Evolutionary conservation across 2,329 filamentous ascomycete genomes (phyloP), one percentile per base, ranked within the genome.

Genomic region (Alternaria sp.): DNA sequence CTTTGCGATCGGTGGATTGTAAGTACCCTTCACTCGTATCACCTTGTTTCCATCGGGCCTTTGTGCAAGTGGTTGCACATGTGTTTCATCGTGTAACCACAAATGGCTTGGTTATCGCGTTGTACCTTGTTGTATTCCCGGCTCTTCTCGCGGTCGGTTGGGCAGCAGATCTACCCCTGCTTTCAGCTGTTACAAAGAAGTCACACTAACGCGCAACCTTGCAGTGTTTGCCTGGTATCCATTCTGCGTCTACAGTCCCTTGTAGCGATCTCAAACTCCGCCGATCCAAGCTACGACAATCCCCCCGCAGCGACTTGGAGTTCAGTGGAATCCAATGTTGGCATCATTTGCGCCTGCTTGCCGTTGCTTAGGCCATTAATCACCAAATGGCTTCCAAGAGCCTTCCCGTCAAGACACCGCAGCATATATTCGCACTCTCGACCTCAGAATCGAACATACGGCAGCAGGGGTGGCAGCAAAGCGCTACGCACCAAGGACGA

Each of bases 1-100:
- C 28, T 81, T 81, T 50, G 73, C 74, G 7, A 64, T 81, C 11
- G 80, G 79, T 28, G 73, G 74, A 28, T 79, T 81, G 80, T 81
- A 71, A 72, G 78, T 77, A 50, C 51, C 45, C 43, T 16, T 45
- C 36, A 22, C 10, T 20, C 11, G n/a, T 51, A n/a, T 20, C 22
- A 6, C 10, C 8, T 43, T 54, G 45, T 48, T 55, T 54, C 58
- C 10, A 14, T 32, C 34, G 28, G 34, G 43, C 52, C 48, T 20
- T 36, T 12, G 34, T 45, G 60, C 36, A 38, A 62, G 40, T 16
- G n/a, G 55, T 51, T 63, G 50, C 57, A 55, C 45, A 43, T 59
- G 28, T 57, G 44, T 50, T 54, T 52, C 55, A 45, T 34, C 18
- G 54, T 64, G 46, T 53, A 57, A 48, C 57, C 28, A 9, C 25